Conservation (phyloP, 148 eudicot genomes). For the Arctostaphylos glauca region DNA sequence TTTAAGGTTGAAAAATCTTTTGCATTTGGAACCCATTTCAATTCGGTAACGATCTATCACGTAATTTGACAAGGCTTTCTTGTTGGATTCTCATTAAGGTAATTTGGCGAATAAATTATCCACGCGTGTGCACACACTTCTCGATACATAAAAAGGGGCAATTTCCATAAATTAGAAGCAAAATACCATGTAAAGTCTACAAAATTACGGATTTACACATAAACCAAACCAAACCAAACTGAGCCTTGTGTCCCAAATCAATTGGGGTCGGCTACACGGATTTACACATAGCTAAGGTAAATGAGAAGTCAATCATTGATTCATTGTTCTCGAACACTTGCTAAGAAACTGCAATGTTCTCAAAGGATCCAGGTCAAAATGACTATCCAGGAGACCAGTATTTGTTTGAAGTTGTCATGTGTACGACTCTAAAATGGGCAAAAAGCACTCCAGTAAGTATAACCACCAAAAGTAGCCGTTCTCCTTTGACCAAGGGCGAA, state of each 20-base stretch:
- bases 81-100: neutral
- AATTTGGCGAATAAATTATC: neutral
- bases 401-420: neutral
- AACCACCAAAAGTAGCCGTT: neutral
- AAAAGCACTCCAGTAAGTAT: neutral
- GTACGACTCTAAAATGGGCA: neutral
- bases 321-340: neutral
- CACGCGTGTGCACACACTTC: neutral
- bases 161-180: neutral
- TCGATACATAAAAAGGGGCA: neutral
- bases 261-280: no score
- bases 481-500: no score
- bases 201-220: neutral
- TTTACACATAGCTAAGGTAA: neutral
- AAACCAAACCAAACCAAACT: no score
- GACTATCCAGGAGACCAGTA: neutral
- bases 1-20: neutral
- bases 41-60: neutral
- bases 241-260: no score
- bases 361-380: neutral
- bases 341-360: neutral
- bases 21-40: neutral
- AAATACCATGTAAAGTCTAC: neutral
- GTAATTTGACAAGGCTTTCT: neutral
- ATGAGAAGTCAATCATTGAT: no score